Conservation (phyloP, 805 yeast genomes). For the Zygosaccharomyces kombuchaensis region DNA sequence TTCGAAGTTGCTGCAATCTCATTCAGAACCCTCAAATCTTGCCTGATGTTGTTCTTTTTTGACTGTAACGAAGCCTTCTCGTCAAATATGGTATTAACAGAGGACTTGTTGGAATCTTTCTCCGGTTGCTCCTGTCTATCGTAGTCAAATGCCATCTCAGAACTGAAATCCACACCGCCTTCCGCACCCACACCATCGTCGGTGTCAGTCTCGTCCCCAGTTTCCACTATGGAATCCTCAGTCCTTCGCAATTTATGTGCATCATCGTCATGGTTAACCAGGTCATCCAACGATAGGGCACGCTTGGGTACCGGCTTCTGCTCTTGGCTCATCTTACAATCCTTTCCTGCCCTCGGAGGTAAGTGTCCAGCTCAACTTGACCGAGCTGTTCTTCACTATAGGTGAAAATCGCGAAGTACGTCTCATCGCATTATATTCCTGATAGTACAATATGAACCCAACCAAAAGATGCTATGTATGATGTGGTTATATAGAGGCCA, state of each 20-base stretch:
- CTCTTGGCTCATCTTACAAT: slow-evolving; percentile 8
- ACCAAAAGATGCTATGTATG: slow-evolving; percentile 5
- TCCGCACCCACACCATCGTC: slow-evolving; percentile 29
- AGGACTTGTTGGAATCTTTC: slow-evolving; percentile 4
- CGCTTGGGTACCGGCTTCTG: slow-evolving; percentile 24
- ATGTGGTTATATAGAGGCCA: not conserved
- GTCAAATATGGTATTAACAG: slow-evolving; percentile 29
- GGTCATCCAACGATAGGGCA: slow-evolving; percentile 34
- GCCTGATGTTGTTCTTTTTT: slow-evolving; percentile 32
- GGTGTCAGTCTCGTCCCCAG: slow-evolving; percentile 33
- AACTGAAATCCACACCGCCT: slow-evolving; percentile 28
- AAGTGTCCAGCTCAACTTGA: not conserved
- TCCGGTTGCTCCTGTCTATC: slow-evolving; percentile 28
- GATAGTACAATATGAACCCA: slow-evolving; percentile 8
- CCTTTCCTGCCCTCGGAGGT: not conserved
- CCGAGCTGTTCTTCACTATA: not conserved
- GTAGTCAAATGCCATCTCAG: slow-evolving; percentile 34
- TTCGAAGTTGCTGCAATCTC: slow-evolving; percentile 37
- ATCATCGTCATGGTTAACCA: slow-evolving; percentile 35
- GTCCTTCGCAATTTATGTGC: slow-evolving; percentile 21
- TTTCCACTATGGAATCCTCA: slow-evolving; percentile 7
- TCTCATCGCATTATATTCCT: slow-evolving; percentile 5
- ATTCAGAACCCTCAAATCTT: slow-evolving; percentile 29
- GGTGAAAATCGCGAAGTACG: slow-evolving; percentile 6
- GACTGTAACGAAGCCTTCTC: slow-evolving; percentile 31